These are phyloP conservation scores for Hypericum perforatum DNA, from an alignment of 345 rosid species.

Conservation along the genomic window DNA sequence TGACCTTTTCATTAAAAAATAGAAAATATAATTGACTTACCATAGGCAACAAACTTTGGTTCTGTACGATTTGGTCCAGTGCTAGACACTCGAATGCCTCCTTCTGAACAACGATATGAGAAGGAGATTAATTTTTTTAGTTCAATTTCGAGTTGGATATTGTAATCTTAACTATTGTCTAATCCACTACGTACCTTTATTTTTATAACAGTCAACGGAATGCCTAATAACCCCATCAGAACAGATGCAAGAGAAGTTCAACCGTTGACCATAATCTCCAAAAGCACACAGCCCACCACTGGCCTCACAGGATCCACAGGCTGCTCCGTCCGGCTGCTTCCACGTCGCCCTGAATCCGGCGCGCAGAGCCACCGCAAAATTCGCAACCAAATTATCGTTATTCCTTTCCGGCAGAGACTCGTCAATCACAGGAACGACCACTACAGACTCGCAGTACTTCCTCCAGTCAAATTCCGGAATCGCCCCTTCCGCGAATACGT, in stretches of 20 bases:
- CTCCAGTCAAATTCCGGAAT: conserved; percentile 29
- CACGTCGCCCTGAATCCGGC: conserved; percentile 23
- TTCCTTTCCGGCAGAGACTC: neutral
- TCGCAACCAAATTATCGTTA: conserved; percentile 2
- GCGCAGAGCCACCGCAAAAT: conserved; percentile 8
- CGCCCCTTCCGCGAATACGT: conserved; percentile 9
- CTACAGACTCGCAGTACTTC: conserved; percentile 14
- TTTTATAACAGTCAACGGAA: conserved; percentile 1
- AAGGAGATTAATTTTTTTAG: too few relatives aligned
- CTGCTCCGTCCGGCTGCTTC: conserved; percentile 8
- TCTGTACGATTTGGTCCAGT: neutral
- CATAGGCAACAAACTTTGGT: conserved; percentile 9
- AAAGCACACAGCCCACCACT: conserved; percentile 21
- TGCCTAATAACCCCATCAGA: conserved; percentile 10
- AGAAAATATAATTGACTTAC: conserved; percentile 4
- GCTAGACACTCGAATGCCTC: too few relatives aligned
- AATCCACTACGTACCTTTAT: neutral
- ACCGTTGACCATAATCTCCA: neutral
- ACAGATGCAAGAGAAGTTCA: conserved; percentile 18
- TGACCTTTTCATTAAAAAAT: neutral
- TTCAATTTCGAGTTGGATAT: too few relatives aligned
- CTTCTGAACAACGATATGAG: too few relatives aligned
- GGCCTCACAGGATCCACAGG: conserved; percentile 19
- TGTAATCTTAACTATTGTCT: too few relatives aligned
- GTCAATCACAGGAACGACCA: conserved; percentile 8